Conservation (phyloP, 345 rosid species). For the Hevea brasiliensis region DNA sequence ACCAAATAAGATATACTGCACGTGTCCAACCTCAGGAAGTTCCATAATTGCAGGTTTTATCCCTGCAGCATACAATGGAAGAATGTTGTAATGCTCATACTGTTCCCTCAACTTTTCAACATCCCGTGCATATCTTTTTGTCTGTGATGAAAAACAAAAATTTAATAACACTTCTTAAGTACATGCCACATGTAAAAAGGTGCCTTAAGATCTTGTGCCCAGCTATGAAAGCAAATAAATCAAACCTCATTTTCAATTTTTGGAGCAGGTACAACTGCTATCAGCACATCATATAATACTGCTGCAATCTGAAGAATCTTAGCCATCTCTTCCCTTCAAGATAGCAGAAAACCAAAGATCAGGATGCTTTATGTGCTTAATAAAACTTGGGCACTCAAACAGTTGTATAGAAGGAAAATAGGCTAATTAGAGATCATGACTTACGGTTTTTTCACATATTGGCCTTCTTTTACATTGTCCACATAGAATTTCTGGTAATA, state of each 20-base stretch:
- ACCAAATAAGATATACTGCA: constrained; percentile 12
- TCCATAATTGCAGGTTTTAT: constrained; percentile 75
- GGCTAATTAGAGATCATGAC: constrained; percentile 23
- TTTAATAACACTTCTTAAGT: constrained; percentile 19
- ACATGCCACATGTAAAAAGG: constrained; percentile 12
- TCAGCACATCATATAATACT: constrained; percentile 83
- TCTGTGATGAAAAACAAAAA: constrained; percentile 44
- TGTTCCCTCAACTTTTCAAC: constrained; percentile 63
- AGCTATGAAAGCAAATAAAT: constrained; percentile 14
- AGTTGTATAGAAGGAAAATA: neutral
- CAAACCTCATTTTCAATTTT: constrained; percentile 67
- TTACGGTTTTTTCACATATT: constrained; percentile 70
- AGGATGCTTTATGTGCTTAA: constrained; percentile 16
- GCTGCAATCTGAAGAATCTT: constrained; percentile 78
- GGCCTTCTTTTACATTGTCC: constrained; percentile 56
- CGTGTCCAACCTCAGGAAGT: constrained; percentile 76
- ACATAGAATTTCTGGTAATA: constrained; percentile 69
- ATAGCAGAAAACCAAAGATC: constrained; percentile 18
- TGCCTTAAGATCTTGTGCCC: constrained; percentile 8
- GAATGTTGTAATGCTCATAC: constrained; percentile 74
- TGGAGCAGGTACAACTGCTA: constrained; percentile 47
- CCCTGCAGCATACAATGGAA: constrained; percentile 67
- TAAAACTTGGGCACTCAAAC: constrained; percentile 1
- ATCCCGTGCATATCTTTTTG: constrained; percentile 52
- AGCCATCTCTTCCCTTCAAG: constrained; percentile 91